Evolutionary conservation across 2,329 filamentous ascomycete species (phyloP), one percentile per base, ranked within the genome.

Genomic region (Nothophoma quercina): DNA sequence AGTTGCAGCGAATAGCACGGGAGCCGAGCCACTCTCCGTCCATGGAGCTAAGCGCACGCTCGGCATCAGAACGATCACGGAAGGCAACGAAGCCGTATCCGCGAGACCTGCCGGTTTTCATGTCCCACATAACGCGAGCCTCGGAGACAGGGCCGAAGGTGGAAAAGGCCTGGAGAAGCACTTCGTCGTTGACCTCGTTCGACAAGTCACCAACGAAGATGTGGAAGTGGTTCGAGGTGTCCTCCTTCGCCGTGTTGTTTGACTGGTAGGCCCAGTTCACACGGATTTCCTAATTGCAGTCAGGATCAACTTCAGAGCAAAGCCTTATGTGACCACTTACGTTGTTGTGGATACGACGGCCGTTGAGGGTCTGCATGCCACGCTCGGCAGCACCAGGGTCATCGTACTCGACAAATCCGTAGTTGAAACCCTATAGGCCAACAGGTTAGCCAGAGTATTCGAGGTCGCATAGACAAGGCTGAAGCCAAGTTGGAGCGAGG

Each of bases 201-300:
- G 93, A 97, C 50, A 99, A 79, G 73, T 99, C 95, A 56, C 95
- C 95, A 50, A 99, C 95, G 65, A 99, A 99, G 72, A 99, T 97
- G 77, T 99, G 95, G 80, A 97, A 99, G 75, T 99, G 95, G 75
- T 93, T 91, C 6, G 93, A 96, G 1, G 95, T 99, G 71, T 99
- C 95, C 77, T 99, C 95, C 79, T 98, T 99, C 81, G 85, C 95
- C 22, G 85, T 82, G 51, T 86, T 93, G 82, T 96, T 99, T 63
- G 93, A 95, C 80, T 99, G 95, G 70, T 99, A 99, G 18, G 95
- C 95, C 95, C 95, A 99, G 81, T 99, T 99, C 69, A 99, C 95
- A 49, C 93, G 91, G 59, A 99, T 99, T 83, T 99, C 95, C 91
- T 96, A 52, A 45, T 16, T 5, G 29, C 8, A 44, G 63, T 75